These are phyloP conservation scores for Candida nemodendra DNA, from an alignment of 805 yeast genomes.

Conservation along the genomic window DNA sequence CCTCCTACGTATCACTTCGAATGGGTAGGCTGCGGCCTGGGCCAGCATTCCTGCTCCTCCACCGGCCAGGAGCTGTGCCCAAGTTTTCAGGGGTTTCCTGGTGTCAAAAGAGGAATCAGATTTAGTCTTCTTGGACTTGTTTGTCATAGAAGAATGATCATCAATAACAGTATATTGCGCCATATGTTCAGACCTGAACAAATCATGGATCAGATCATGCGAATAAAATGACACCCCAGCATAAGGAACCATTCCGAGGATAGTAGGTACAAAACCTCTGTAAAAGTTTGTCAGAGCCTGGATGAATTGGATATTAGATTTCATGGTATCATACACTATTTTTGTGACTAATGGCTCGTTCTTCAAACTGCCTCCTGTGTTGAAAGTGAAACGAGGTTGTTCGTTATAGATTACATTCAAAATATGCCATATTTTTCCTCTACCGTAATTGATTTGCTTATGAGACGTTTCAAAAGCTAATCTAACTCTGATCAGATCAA, in stretches of 20 bases:
- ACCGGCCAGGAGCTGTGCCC: constrained; percentile 94
- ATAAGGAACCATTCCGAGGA: constrained; percentile 94
- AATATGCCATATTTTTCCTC: constrained; percentile 33
- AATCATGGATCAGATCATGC: constrained; percentile 87
- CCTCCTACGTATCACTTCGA: constrained; percentile 90
- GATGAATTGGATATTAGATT: constrained; percentile 33
- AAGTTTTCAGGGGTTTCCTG: constrained; percentile 70
- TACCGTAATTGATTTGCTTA: constrained; percentile 24
- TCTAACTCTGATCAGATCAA: constrained; percentile 86
- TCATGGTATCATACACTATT: constrained; percentile 28
- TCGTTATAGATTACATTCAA: constrained; percentile 33
- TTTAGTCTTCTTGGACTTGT: constrained; percentile 19
- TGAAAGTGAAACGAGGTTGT: constrained; percentile 30
- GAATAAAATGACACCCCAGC: constrained; percentile 97
- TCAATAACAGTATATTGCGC: constrained; percentile 49
- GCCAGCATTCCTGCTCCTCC: constrained; percentile 95
- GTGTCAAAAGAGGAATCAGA: constrained; percentile 39
- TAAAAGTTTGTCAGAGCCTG: constrained; percentile 68
- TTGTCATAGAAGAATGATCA: constrained; percentile 14
- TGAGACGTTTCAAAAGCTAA: constrained; percentile 80
- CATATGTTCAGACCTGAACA: constrained; percentile 62
- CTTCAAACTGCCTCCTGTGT: constrained; percentile 29
- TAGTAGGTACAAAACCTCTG: constrained; percentile 91
- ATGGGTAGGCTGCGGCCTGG: constrained; percentile 95
- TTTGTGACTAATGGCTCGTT: constrained; percentile 31